Conservation (phyloP, 192 early-diverging fungal genomes). For the Entrophospora sp. region DNA sequence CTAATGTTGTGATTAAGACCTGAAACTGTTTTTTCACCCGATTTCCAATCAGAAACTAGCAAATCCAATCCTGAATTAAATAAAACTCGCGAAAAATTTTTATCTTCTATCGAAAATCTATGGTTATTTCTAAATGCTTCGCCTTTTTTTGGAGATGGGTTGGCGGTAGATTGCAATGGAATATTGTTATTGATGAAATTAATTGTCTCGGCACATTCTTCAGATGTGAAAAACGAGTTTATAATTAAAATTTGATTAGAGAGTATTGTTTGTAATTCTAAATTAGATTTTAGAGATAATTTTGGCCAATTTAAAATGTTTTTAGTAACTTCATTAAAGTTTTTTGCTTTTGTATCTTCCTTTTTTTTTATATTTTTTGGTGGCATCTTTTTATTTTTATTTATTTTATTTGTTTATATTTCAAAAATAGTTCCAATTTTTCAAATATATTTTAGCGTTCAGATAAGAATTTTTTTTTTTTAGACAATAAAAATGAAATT, state of each 20-base stretch:
- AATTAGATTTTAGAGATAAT: slow-evolving; percentile 16
- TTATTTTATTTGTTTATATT: too few relatives aligned
- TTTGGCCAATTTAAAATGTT: slow-evolving; percentile 16
- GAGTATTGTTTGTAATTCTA: slow-evolving; percentile 18
- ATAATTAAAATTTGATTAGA: slow-evolving; percentile 30
- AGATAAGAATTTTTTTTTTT: too few relatives aligned
- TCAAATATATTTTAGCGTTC: too few relatives aligned
- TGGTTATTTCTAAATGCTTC: slow-evolving; percentile 38
- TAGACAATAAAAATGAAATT: too few relatives aligned
- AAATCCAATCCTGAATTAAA: slow-evolving; percentile 1
- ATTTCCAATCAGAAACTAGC: slow-evolving; percentile 16
- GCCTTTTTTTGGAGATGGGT: slow-evolving; percentile 25
- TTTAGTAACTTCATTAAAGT: too few relatives aligned
- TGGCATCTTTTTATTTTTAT: too few relatives aligned
- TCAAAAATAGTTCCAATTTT: too few relatives aligned
- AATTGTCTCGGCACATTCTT: slow-evolving; percentile 31
- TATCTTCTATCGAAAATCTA: slow-evolving; percentile 25
- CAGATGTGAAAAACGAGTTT: slow-evolving; percentile 24
- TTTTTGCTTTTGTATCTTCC: too few relatives aligned
- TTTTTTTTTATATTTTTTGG: too few relatives aligned
- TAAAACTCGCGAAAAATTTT: slow-evolving; percentile 20
- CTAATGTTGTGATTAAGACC: slow-evolving; percentile 36
- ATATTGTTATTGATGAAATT: slow-evolving; percentile 28
- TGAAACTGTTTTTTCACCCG: not conserved
- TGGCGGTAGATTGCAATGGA: slow-evolving; percentile 13